Evolutionary conservation across 2,329 filamentous ascomycete species (phyloP).

Genomic region (Aureobasidium melanogenum): DNA sequence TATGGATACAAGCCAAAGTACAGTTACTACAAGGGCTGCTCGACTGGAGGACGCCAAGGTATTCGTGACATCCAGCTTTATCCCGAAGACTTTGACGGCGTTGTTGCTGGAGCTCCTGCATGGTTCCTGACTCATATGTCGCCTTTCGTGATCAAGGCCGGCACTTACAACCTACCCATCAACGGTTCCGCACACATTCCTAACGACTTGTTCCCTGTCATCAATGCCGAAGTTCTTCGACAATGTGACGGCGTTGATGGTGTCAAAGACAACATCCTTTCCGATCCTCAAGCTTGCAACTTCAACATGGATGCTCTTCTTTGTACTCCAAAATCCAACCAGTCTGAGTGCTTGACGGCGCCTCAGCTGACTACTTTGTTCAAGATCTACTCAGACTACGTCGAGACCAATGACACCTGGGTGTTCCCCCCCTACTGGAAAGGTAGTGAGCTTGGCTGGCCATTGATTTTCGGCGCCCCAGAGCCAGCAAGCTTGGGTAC

Average conservation of each 20-base stretch:
- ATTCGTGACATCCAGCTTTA: slow-evolving; percentile 45
- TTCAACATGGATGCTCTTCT: slow-evolving; percentile 35
- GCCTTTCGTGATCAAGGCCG: slow-evolving; percentile 36
- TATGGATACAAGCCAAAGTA: slow-evolving; percentile 37
- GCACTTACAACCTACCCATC: slow-evolving; percentile 39
- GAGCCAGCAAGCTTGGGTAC: slow-evolving; percentile 28
- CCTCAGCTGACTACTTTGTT: slow-evolving; percentile 36
- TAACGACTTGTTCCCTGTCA: slow-evolving; percentile 31
- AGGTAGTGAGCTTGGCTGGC: slow-evolving; percentile 31
- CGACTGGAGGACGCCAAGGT: slow-evolving; percentile 51
- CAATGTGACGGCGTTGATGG: slow-evolving; percentile 47
- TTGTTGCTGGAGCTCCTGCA: slow-evolving; percentile 44
- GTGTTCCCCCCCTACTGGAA: slow-evolving; percentile 32
- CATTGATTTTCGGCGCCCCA: slow-evolving; percentile 28
- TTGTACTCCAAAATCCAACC: slow-evolving; percentile 25
- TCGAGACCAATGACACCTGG: slow-evolving; percentile 33
- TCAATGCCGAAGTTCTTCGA: slow-evolving; percentile 36
- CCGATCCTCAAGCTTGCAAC: slow-evolving; percentile 37
- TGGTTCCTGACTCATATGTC: slow-evolving; percentile 45
- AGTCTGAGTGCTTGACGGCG: slow-evolving; percentile 33
- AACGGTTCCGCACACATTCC: slow-evolving; percentile 38
- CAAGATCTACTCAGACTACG: slow-evolving; percentile 34
- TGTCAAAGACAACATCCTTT: slow-evolving; percentile 42
- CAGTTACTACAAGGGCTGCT: slow-evolving; percentile 51
- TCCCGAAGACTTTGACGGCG: slow-evolving; percentile 50